Conservation (phyloP, 202 grass and related monocot genomes). For the Alloteropsis angusta region DNA sequence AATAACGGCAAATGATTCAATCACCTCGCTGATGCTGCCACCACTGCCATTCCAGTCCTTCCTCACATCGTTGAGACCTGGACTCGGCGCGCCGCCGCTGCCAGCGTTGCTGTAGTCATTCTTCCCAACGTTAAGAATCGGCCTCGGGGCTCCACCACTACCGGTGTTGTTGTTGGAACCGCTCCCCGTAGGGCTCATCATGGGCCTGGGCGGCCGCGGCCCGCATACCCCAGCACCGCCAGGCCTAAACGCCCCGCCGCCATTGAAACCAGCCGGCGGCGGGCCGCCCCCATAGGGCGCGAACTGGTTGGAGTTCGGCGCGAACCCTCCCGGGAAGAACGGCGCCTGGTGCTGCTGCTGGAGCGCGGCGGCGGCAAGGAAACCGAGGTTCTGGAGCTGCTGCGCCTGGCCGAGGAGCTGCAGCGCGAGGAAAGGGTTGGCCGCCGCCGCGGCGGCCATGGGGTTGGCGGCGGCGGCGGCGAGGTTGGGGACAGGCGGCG, state of each 20-base stretch:
- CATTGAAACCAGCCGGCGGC: conserved; percentile 17
- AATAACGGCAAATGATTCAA: conserved; percentile 20
- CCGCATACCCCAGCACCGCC: conserved; percentile 6
- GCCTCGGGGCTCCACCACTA: background rate
- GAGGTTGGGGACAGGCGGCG: conserved; percentile 30
- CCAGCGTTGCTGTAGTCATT: background rate
- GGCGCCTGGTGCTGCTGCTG: conserved; percentile 19
- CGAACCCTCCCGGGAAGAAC: conserved; percentile 31
- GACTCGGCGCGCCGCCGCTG: background rate
- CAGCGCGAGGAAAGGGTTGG: conserved; percentile 44
- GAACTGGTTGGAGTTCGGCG: conserved; percentile 38
- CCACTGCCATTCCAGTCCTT: background rate
- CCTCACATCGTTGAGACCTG: background rate
- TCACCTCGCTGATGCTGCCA: conserved; percentile 19
- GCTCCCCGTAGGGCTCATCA: conserved; percentile 11
- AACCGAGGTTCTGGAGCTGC: conserved; percentile 71
- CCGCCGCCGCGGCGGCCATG: conserved; percentile 32
- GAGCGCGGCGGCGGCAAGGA: conserved; percentile 39
- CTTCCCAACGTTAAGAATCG: background rate
- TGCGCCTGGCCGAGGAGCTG: conserved; percentile 51
- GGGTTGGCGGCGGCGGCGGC: conserved; percentile 35
- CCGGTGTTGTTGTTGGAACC: background rate
- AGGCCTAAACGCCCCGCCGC: conserved; percentile 22
- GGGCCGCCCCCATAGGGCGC: conserved; percentile 2
- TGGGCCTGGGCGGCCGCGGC: conserved; percentile 1